These are phyloP conservation scores for Lanmaoa pseudosensibilis DNA, from an alignment of 768 basidiomycete species.

Conservation along the genomic window DNA sequence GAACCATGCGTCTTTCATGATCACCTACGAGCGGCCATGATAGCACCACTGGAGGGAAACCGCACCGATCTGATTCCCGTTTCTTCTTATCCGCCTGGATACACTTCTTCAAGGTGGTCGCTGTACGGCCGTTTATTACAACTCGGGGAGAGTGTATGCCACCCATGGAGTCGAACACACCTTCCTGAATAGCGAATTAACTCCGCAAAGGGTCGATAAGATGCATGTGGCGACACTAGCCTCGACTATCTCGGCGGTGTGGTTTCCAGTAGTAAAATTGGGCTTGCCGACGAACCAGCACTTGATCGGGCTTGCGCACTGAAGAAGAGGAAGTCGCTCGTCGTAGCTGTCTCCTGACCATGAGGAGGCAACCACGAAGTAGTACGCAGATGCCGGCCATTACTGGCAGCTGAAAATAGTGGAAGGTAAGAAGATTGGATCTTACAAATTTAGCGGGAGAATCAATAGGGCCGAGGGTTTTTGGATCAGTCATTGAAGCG, in stretches of 20 bases:
- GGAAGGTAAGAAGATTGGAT: neutral
- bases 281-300: no score
- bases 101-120: neutral
- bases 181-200: no score
- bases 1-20: conserved; percentile 9
- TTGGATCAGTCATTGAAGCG: no score
- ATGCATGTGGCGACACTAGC: neutral
- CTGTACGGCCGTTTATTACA: neutral
- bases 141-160: neutral
- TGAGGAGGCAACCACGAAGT: no score
- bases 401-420: neutral
- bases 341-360: no score
- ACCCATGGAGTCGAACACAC: neutral
- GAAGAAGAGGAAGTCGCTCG: no score
- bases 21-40: neutral
- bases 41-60: neutral
- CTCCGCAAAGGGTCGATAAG: neutral
- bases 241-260: neutral
- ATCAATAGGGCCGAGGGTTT: neutral
- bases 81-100: neutral
- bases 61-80: conserved; percentile 1
- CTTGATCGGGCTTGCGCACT: no score
- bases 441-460: neutral
- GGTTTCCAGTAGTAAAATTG: neutral
- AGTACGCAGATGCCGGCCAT: no score